Evolutionary conservation across 768 basidiomycete species (phyloP), one percentile per base, ranked within the genome.

Genomic region (Termitomyces sp.): DNA sequence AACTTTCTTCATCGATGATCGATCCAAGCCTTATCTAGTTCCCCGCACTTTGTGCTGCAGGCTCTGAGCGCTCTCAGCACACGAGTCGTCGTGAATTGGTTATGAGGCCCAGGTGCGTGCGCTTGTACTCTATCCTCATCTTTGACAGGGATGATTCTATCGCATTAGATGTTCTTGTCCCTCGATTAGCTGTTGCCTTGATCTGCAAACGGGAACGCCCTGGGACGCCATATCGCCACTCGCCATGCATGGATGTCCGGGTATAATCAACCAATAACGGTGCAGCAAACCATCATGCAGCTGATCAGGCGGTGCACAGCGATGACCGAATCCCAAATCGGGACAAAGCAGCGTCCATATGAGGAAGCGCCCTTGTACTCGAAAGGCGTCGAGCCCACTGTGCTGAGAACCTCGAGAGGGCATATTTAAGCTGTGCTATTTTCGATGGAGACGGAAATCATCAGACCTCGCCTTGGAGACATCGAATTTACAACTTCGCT

Each of bases 271-370:
- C 54, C 29, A 54, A 42, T 55, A 55, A 42, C 36, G 51, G 37
- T 38, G 51, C 20, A 43, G n/a, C 43, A 43, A n/a, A 31, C 12
- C 55, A 51, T 31, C 45, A 47, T 29, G 37, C 11, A 11, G n/a
- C 5, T 46, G 20, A 60, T 56, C 45, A 43, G 43, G 29, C 48
- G 37, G 43, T 53, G 40, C 61, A 40, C 37, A 67, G 43, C 15
- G 8, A 25, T 45, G 38, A 54, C 42, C 58, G 48, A 20, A 32
- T 29, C 9, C 65, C 57, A 51, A 60, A 68, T 57, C 5, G 49
- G 69, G 73, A 75, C 72, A 75, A 76, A 65, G 73, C 48, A 65
- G 70, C 62, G 34, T 55, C 74, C 69, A 62, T 65, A 73, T 59
- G 40, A 57, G 72, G 74, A 55, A 57, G 54, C 65, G 67, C 50